These are phyloP conservation scores for Clonostachys rhizophaga DNA, from an alignment of 2,329 filamentous ascomycete species.

Conservation along the genomic window DNA sequence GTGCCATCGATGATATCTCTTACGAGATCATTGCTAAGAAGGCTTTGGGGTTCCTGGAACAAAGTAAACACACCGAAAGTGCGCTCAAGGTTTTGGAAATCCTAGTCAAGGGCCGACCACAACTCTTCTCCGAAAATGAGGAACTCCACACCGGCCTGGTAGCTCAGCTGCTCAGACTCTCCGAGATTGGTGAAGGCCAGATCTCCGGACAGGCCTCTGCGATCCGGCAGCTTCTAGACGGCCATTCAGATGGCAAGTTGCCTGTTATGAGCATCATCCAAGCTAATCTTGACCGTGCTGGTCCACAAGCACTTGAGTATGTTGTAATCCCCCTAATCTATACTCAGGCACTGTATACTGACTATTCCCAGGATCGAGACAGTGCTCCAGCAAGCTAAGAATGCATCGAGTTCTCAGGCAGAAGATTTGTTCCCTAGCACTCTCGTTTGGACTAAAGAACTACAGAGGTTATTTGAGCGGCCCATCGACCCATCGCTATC, in stretches of 20 bases:
- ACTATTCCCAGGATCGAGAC: conserved; percentile 39
- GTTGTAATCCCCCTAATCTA: conserved; percentile 9
- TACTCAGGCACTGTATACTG: background rate
- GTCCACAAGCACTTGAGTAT: conserved; percentile 44
- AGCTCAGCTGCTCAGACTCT: conserved; percentile 46
- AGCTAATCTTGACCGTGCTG: conserved; percentile 45
- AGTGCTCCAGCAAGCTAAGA: conserved; percentile 39
- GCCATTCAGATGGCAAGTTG: conserved; percentile 30
- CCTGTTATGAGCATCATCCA: conserved; percentile 48
- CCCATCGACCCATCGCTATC: conserved; percentile 60
- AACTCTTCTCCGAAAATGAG: conserved; percentile 37
- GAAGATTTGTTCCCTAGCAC: conserved; percentile 58
- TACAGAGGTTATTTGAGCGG: conserved; percentile 48
- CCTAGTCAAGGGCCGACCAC: conserved; percentile 36
- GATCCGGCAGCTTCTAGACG: conserved; percentile 41
- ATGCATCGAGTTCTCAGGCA: conserved; percentile 17
- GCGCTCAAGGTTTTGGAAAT: conserved; percentile 41
- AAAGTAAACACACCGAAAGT: conserved; percentile 9
- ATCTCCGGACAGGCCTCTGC: conserved; percentile 32
- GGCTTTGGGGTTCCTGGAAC: conserved; percentile 20
- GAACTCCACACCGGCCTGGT: conserved; percentile 43
- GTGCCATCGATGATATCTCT: conserved; percentile 30
- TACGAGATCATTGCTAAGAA: conserved; percentile 19
- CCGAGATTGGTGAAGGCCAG: conserved; percentile 37
- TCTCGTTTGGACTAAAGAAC: conserved; percentile 59